phyloP scores from a whole-genome alignment of 352 stramenopile genomes.

The Phytopythium cucurbitacearum region DNA sequence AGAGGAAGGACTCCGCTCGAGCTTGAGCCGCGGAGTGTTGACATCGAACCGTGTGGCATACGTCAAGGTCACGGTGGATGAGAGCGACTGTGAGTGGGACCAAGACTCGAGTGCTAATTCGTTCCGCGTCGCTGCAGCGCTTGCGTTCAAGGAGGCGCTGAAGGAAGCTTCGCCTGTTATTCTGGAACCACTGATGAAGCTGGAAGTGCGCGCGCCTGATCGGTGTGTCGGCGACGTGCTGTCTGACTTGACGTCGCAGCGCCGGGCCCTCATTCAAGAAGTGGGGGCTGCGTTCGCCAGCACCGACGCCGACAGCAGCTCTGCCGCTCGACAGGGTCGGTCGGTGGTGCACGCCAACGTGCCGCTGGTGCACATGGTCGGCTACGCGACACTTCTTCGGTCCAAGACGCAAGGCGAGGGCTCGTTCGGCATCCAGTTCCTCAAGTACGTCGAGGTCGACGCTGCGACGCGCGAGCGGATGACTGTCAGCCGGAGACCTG shows the following conservation, averaged over 20 bases:
- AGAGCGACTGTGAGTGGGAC: slow-evolving; percentile 52
- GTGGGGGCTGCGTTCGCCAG: slow-evolving; percentile 30
- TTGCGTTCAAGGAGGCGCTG: slow-evolving; percentile 57
- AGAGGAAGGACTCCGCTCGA: slow-evolving; percentile 57
- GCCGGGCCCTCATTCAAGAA: slow-evolving; percentile 65
- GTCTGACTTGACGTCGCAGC: slow-evolving; percentile 66
- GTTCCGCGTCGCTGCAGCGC: slow-evolving; percentile 50
- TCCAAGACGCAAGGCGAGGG: slow-evolving; percentile 79
- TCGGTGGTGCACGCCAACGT: slow-evolving; percentile 64
- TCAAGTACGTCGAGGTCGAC: slow-evolving; percentile 65
- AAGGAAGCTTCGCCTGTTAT: slow-evolving; percentile 45
- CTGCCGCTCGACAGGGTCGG: slow-evolving; percentile 21
- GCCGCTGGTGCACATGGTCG: slow-evolving; percentile 72
- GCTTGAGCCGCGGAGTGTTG: slow-evolving; percentile 53
- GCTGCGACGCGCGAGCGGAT: slow-evolving; percentile 43
- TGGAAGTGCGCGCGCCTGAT: slow-evolving; percentile 63
- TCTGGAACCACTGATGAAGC: slow-evolving; percentile 77
- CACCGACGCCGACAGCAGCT: slow-evolving; percentile 3
- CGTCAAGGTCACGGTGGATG: slow-evolving; percentile 60
- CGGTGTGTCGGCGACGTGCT: slow-evolving; percentile 68
- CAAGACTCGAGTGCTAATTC: slow-evolving; percentile 61
- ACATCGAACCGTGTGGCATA: slow-evolving; percentile 59
- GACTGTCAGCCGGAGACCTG: slow-evolving; percentile 5
- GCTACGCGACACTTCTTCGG: slow-evolving; percentile 70
- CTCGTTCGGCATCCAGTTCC: slow-evolving; percentile 73